Conservation (phyloP, 1,139 yeast genomes). For the Spencermartinsiella ligniputridi region DNA sequence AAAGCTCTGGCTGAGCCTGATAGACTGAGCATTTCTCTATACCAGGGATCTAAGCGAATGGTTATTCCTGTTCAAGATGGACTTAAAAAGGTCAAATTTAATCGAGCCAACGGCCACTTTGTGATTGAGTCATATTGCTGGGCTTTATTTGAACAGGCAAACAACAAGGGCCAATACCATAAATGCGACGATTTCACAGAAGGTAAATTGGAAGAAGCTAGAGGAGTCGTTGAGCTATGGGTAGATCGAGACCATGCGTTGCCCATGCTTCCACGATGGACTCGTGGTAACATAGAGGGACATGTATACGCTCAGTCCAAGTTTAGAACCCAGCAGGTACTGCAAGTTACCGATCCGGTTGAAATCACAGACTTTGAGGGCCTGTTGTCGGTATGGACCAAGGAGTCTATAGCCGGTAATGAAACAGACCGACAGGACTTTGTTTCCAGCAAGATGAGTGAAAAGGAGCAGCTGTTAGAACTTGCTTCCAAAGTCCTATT, state of each 20-base stretch:
- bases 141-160: constrained; percentile 23
- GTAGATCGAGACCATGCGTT: constrained; percentile 20
- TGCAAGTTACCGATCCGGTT: constrained; percentile 21
- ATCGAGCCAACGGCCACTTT: constrained; percentile 21
- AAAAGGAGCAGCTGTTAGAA: constrained; percentile 15
- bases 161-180: constrained; percentile 11
- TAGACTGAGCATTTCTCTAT: constrained; percentile 21
- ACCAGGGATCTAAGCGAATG: constrained; percentile 22
- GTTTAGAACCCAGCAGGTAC: constrained; percentile 16
- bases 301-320: constrained; percentile 23
- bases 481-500: constrained; percentile 20
- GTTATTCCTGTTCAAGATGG: constrained; percentile 26
- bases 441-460: constrained; percentile 13
- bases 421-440: constrained; percentile 15
- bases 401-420: constrained; percentile 16
- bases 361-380: constrained; percentile 16
- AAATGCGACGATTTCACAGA: constrained; percentile 22
- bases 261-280: constrained; percentile 27
- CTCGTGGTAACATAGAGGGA: constrained; percentile 23
- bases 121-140: constrained; percentile 19
- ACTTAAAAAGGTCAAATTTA: constrained; percentile 17
- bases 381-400: constrained; percentile 16
- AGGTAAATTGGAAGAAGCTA: constrained; percentile 17
- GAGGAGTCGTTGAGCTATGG: constrained; percentile 22
- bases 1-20: constrained; percentile 24